Conservation (phyloP, 306 rosid species). For the Castanea crenata region DNA sequence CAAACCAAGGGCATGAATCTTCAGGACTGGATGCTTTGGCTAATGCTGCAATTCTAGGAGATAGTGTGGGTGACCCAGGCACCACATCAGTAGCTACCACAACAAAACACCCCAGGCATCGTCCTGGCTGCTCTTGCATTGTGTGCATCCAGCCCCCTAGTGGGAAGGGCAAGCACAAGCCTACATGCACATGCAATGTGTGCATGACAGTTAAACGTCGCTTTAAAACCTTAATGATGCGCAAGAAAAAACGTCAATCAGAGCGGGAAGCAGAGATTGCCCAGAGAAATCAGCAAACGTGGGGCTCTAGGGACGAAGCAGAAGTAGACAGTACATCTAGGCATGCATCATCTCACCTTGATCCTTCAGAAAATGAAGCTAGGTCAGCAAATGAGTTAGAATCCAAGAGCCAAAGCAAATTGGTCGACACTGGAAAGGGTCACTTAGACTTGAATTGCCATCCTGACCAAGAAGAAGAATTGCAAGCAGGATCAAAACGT, state of each 20-base stretch:
- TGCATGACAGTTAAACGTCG: conserved; percentile 97
- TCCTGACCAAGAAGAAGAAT: conserved; percentile 67
- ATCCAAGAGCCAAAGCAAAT: conserved; percentile 54
- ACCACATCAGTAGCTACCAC: conserved; percentile 75
- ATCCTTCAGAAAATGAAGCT: conserved; percentile 61
- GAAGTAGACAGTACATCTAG: conserved; percentile 73
- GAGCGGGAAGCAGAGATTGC: conserved; percentile 98
- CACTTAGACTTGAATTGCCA: conserved; percentile 77
- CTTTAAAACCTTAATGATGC: conserved; percentile 92
- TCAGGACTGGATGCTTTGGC: conserved; percentile 96
- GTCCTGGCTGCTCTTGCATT: conserved; percentile 99
- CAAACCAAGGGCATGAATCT: conserved; percentile 57
- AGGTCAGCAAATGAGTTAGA: conserved; percentile 61
- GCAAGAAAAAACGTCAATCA: conserved; percentile 93
- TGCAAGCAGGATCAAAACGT: conserved; percentile 42
- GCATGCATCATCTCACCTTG: conserved; percentile 55
- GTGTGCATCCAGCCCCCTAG: conserved; percentile 99
- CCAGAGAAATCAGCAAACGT: conserved; percentile 62
- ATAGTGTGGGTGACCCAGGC: conserved; percentile 57
- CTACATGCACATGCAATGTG: conserved; percentile 89
- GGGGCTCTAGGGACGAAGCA: conserved; percentile 65
- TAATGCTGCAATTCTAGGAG: conserved; percentile 83
- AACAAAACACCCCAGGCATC: conserved; percentile 94
- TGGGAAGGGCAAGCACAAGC: conserved; percentile 99
- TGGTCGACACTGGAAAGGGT: conserved; percentile 64